These are phyloP conservation scores for Pichia sp. DNA, from an alignment of 1,139 yeast species.

Conservation along the genomic window DNA sequence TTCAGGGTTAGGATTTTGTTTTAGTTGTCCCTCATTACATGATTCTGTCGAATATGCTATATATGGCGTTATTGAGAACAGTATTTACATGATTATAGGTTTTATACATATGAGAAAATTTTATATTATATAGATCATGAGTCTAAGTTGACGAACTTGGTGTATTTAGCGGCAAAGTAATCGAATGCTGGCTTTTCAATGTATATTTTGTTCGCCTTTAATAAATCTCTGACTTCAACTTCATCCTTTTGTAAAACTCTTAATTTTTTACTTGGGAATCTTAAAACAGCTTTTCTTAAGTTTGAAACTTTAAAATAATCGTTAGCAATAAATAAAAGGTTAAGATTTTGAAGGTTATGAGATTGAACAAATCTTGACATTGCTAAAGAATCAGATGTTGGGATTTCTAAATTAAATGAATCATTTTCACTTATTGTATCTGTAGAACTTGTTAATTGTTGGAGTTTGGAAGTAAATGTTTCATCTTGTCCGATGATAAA, in stretches of 20 bases:
- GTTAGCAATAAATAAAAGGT: constrained; percentile 62
- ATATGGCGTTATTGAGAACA: no score
- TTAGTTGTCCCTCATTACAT: no score
- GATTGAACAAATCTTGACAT: constrained; percentile 53
- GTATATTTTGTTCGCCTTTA: constrained; percentile 72
- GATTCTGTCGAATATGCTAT: no score
- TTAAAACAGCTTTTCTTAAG: constrained; percentile 45
- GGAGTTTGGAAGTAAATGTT: constrained; percentile 25
- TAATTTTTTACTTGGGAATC: constrained; percentile 43
- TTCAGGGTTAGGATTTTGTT: no score
- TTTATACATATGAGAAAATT: neutral
- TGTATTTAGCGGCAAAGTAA: constrained; percentile 34
- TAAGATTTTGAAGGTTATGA: constrained; percentile 49
- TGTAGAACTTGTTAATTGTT: constrained; percentile 12
- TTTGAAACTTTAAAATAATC: constrained; percentile 42
- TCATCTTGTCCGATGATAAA: constrained; percentile 55
- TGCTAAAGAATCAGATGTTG: constrained; percentile 33
- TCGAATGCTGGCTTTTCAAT: constrained; percentile 72
- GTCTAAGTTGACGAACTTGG: constrained; percentile 14
- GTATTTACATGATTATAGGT: constrained; percentile 2
- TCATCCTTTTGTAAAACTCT: constrained; percentile 71
- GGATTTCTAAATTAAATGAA: constrained; percentile 24
- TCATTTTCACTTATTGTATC: constrained; percentile 21
- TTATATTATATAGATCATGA: neutral
- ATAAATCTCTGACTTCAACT: constrained; percentile 75